Conservation (phyloP, 1,284 basidiomycete genomes). For the Cystobasidium slooffiae region DNA sequence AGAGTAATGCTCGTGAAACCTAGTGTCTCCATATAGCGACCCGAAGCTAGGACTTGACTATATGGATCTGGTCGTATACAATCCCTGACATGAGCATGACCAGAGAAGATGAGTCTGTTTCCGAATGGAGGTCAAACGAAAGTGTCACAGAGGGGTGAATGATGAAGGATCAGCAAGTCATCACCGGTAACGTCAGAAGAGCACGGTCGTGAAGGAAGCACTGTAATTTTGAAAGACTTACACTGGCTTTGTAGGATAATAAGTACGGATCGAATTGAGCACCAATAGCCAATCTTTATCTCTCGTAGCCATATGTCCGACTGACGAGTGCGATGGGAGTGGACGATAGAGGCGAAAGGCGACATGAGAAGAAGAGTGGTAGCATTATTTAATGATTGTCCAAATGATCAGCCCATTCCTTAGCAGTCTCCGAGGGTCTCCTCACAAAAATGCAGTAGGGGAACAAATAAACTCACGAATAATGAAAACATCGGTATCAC, state of each 20-base stretch:
- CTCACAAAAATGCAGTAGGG: background rate
- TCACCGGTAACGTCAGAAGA: background rate
- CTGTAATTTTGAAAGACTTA: conserved; percentile 17
- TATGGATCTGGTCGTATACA: conserved; percentile 52
- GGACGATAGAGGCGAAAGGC: background rate
- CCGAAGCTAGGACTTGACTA: conserved; percentile 53
- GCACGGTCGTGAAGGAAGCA: background rate
- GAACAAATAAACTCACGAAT: conserved; percentile 44
- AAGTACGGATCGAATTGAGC: conserved; percentile 48
- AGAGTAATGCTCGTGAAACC: conserved; percentile 52
- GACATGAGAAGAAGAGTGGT: background rate
- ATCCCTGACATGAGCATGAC: conserved; percentile 51
- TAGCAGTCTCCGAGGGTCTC: background rate
- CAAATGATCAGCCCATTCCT: no score
- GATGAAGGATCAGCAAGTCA: background rate
- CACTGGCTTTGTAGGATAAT: conserved; percentile 52
- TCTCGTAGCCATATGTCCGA: conserved; percentile 43
- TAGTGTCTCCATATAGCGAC: conserved; percentile 55
- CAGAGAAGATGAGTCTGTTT: conserved; percentile 39
- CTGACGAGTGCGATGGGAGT: background rate
- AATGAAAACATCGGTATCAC: conserved; percentile 52
- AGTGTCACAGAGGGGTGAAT: background rate
- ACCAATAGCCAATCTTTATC: conserved; percentile 53
- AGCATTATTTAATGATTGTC: background rate
- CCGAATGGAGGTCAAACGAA: background rate